Conservation (phyloP, 495 filamentous ascomycete genomes). For the Clavariopsis aquatica region DNA sequence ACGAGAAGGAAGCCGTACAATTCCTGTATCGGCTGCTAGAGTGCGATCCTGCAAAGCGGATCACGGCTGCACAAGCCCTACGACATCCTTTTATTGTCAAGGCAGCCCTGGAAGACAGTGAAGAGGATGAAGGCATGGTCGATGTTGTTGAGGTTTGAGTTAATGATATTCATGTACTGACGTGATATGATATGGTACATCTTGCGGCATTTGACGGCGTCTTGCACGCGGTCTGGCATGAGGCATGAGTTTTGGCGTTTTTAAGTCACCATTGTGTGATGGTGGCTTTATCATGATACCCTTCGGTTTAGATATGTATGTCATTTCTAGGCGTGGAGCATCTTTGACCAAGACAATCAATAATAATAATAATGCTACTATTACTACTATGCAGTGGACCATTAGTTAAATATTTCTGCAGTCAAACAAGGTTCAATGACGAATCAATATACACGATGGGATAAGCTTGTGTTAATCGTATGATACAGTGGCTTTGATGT, state of each 20-base stretch:
- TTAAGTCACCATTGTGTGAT: constrained; percentile 6
- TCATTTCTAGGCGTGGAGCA: neutral
- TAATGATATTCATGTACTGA: constrained; percentile 13
- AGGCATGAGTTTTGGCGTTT: constrained; percentile 17
- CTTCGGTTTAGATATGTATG: constrained; percentile 32
- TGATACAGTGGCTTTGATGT: neutral
- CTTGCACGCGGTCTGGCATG: neutral
- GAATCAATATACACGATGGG: too few species aligned
- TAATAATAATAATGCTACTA: too few species aligned
- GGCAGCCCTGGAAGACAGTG: constrained; percentile 27
- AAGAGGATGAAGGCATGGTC: constrained; percentile 34
- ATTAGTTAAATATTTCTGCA: neutral
- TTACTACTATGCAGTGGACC: constrained; percentile 1
- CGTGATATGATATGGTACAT: constrained; percentile 4
- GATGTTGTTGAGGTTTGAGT: constrained; percentile 28
- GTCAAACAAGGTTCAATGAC: too few species aligned
- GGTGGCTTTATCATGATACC: constrained; percentile 24
- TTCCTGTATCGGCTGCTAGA: constrained; percentile 72
- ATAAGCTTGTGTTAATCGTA: neutral
- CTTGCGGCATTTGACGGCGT: constrained; percentile 9
- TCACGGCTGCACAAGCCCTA: constrained; percentile 71
- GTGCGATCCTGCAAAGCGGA: constrained; percentile 67
- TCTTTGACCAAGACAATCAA: neutral
- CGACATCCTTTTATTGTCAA: constrained; percentile 65
- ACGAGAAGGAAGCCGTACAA: constrained; percentile 65